phyloP scores from a whole-genome alignment of 83 land plant species.

The Picea engelmannii region DNA sequence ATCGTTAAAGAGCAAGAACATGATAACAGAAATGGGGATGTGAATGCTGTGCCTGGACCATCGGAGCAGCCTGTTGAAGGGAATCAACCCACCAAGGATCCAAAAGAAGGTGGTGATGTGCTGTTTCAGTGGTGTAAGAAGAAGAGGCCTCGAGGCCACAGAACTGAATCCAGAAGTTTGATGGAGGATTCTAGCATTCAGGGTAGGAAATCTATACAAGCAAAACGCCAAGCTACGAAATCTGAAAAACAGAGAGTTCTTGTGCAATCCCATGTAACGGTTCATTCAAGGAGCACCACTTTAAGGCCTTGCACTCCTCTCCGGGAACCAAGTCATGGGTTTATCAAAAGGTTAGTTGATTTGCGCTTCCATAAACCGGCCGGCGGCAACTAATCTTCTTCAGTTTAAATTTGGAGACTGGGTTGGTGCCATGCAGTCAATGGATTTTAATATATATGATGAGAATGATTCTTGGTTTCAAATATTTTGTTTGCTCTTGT shows the following conservation, averaged over 20 bases:
- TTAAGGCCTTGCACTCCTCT: constrained; percentile 9
- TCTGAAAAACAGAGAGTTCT: background rate
- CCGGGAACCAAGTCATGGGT: background rate
- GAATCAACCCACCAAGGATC: background rate
- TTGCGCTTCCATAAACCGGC: too few relatives aligned
- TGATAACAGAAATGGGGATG: constrained; percentile 5
- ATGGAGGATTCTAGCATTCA: constrained; percentile 2
- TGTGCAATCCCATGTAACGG: background rate
- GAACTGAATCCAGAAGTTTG: constrained; percentile 7
- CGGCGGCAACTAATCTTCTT: too few relatives aligned
- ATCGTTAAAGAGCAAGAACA: background rate
- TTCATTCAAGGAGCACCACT: constrained; percentile 7
- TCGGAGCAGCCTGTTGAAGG: background rate
- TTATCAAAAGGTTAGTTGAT: constrained; percentile 9
- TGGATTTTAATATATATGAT: background rate
- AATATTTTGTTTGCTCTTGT: background rate
- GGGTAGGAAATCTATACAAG: background rate
- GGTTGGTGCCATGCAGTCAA: too few relatives aligned
- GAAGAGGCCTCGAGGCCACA: constrained; percentile 12
- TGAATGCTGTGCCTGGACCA: background rate
- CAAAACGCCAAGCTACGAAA: background rate
- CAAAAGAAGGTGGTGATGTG: constrained; percentile 7
- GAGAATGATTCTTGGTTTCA: background rate
- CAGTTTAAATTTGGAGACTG: too few relatives aligned
- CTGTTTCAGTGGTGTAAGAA: constrained; percentile 5